Base-by-base conservation (phyloP, 805 yeast species). In the Nadsonia fulvescens region DNA sequence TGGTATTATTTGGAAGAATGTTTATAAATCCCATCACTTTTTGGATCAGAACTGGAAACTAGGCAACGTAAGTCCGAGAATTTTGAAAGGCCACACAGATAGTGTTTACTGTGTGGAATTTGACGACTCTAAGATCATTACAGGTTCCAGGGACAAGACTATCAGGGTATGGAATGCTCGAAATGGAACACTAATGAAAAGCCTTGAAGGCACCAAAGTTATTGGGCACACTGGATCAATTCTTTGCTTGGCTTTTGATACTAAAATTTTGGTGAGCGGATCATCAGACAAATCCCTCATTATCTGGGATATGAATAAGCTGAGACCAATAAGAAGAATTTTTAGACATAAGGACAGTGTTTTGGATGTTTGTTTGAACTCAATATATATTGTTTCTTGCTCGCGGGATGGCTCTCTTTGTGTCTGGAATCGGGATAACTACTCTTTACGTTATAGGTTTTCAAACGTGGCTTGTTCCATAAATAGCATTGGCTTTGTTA, bases 81-180 rank as follows among this genome's bases (percentile, higher is more conserved):
- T 35, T 6, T 32, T 49, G 14, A 29, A 25, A 4, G 94, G 93
- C 4, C 96, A 83, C 44, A 56, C 65, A 20, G 93, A 78, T 44
- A 86, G 92, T 12, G 75, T 83, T 8, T 62, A 86, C 18, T 70
- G 93, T 35, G 60, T 82, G 24, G 81, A 77, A 43, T 76, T 73
- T 49, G 71, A 70, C 34, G 67, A 73, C 45, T 56, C 69, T 36
- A 54, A 64, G 32, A 51, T 83, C 20, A 69, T 83, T 53, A 78
- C 93, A 3, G 95, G 93, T 0, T 79, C 93, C 1, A 23, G 52
- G 5, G 58, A 53, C 27, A 28, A 34, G 5, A 38, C 50, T 9
- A 34, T 53, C n/a, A 37, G 43, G 12, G 35, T 53, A 4, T 53
- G 58, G 58, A 38, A 42, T 18, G 22, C 42, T 5, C 13, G 23